Percentiles rank a stretch among this genome's conserved stretches.
These are phyloP conservation scores for Brassica rapa DNA, from an alignment of 345 rosid species.

Conservation along the genomic window DNA sequence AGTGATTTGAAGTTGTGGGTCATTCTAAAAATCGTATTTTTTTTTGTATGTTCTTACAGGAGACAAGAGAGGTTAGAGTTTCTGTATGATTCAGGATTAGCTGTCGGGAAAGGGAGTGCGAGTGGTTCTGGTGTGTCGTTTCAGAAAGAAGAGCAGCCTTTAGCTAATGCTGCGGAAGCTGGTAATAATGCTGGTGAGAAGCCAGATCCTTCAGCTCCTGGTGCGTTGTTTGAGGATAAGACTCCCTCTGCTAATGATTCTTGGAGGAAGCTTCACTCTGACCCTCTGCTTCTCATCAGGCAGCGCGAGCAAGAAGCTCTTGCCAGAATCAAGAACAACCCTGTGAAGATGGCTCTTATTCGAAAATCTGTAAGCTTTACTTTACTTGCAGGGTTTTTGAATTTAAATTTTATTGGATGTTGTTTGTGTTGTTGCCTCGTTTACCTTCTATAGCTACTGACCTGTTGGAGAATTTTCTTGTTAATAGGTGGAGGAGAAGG, in stretches of 20 bases:
- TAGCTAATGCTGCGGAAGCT: conserved; percentile 41
- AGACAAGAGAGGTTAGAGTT: conserved; percentile 96
- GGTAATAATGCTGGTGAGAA: conserved; percentile 34
- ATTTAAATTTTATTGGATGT: background rate
- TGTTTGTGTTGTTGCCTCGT: background rate
- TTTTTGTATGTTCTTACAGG: conserved; percentile 43
- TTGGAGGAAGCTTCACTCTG: conserved; percentile 93
- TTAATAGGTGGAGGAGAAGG: conserved; percentile 54
- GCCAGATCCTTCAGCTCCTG: conserved; percentile 57
- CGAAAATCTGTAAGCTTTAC: conserved; percentile 69
- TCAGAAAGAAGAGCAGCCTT: conserved; percentile 65
- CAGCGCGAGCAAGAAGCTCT: conserved; percentile 96
- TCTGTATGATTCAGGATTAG: conserved; percentile 84
- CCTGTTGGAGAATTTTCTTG: conserved; percentile 1
- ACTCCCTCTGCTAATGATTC: conserved; percentile 77
- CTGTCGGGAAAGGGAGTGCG: conserved; percentile 72
- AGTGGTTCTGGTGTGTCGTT: conserved; percentile 59
- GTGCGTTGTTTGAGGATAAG: conserved; percentile 91
- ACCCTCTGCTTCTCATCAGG: conserved; percentile 87
- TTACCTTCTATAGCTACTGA: conserved; percentile 24
- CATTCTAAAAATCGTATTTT: conserved; percentile 8
- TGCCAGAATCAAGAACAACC: conserved; percentile 91
- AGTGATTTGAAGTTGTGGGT: conserved; percentile 6
- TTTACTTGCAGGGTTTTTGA: background rate
- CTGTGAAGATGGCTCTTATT: conserved; percentile 84